Percentiles rank a stretch among this genome's conserved stretches.
phyloP scores from a whole-genome alignment of 1,284 basidiomycete genomes.

The Amylostereum chailletii region DNA sequence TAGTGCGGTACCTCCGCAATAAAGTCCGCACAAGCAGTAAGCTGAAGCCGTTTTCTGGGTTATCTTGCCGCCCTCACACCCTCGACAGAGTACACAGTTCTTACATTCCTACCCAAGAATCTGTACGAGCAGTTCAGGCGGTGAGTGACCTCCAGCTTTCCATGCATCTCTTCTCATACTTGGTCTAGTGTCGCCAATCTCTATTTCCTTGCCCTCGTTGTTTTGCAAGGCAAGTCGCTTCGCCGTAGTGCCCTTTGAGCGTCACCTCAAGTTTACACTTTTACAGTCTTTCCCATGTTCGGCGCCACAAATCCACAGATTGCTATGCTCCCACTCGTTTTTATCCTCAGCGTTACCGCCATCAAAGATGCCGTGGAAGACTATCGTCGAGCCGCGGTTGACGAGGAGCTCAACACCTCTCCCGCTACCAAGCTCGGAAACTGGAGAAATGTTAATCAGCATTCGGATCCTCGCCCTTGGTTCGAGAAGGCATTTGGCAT shows the following conservation, averaged over 20 bases:
- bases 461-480: slow-evolving; percentile 68
- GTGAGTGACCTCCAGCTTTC: slow-evolving; percentile 25
- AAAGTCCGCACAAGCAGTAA: slow-evolving; percentile 91
- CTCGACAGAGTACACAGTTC: slow-evolving; percentile 73
- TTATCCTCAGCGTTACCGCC: slow-evolving; percentile 84
- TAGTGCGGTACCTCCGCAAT: slow-evolving; percentile 76
- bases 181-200: slow-evolving; percentile 75
- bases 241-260: background rate
- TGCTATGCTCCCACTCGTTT: slow-evolving; percentile 80
- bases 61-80: slow-evolving; percentile 8
- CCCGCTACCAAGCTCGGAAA: slow-evolving; percentile 80
- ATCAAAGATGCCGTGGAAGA: slow-evolving; percentile 96
- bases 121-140: slow-evolving; percentile 86
- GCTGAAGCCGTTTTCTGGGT: slow-evolving; percentile 22
- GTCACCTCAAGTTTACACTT: background rate
- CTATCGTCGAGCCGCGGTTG: slow-evolving; percentile 78
- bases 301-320: slow-evolving; percentile 82
- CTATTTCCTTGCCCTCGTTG: slow-evolving; percentile 82
- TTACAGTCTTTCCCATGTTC: slow-evolving; percentile 79
- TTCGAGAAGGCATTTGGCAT: slow-evolving; percentile 65
- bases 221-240: slow-evolving; percentile 63
- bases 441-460: slow-evolving; percentile 89
- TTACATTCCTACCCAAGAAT: slow-evolving; percentile 94
- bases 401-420: slow-evolving; percentile 89
- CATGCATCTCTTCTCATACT: background rate